Evolutionary conservation across 768 basidiomycete genomes (phyloP).

Genomic region (Tricholoma saponaceum): DNA sequence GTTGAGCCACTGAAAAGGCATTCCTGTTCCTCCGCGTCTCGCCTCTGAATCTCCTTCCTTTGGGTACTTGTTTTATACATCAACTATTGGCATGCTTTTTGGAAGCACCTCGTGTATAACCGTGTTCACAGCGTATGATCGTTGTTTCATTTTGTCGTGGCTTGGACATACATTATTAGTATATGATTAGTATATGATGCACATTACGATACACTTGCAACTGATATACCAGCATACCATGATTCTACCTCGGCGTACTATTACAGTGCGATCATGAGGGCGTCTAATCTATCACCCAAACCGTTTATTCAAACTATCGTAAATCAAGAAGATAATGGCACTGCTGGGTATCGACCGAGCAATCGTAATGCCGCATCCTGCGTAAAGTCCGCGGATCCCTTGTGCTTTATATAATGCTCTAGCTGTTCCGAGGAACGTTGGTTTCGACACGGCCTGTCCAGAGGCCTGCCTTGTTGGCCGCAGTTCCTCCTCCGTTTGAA

Average conservation of each 20-base stretch:
- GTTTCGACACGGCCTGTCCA: conserved; percentile 21
- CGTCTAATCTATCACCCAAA: conserved; percentile 1
- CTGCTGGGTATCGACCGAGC: conserved; percentile 83
- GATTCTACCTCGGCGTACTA: too few species aligned
- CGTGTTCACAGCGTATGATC: not conserved
- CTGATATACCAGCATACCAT: too few species aligned
- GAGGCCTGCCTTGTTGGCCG: conserved; percentile 32
- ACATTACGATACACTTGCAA: not conserved
- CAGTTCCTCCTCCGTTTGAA: conserved; percentile 92
- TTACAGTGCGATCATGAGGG: not conserved
- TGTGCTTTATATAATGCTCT: conserved; percentile 68
- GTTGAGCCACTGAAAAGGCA: not conserved
- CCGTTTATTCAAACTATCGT: conserved; percentile 58
- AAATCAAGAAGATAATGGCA: conserved; percentile 91
- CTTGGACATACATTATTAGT: not conserved
- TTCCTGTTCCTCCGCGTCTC: not conserved
- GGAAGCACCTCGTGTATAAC: not conserved
- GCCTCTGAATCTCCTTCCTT: not conserved
- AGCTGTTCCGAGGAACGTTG: conserved; percentile 56
- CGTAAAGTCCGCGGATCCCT: conserved; percentile 84
- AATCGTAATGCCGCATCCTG: conserved; percentile 90
- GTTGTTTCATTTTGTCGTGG: too few species aligned
- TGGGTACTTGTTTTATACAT: not conserved
- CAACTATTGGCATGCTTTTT: not conserved
- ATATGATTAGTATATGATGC: not conserved